Percentiles rank a stretch among this genome's conserved stretches.
Evolutionary conservation across 1,139 yeast genomes (phyloP).

Genomic region (Candida sp.): DNA sequence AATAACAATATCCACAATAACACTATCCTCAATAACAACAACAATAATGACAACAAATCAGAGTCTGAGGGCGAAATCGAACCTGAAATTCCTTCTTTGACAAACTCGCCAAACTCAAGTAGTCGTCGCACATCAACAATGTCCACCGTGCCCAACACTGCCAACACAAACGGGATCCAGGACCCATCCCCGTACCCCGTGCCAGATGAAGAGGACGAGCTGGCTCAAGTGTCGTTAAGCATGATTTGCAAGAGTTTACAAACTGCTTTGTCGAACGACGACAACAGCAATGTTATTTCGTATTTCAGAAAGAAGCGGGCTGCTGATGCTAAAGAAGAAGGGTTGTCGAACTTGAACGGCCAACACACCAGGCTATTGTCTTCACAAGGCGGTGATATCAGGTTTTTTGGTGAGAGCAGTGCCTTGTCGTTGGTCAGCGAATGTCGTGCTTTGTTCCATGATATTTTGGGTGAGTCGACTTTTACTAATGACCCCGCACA

Average conservation of each 20-base stretch:
- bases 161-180: not conserved
- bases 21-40: constrained; percentile 2
- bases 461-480: constrained; percentile 14
- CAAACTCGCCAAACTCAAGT: constrained; percentile 6
- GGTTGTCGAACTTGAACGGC: constrained; percentile 18
- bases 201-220: constrained; percentile 1
- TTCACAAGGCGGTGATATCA: constrained; percentile 21
- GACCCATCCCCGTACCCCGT: not conserved
- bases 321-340: constrained; percentile 11
- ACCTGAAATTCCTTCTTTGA: constrained; percentile 10
- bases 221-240: constrained; percentile 25
- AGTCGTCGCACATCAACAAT: constrained; percentile 2
- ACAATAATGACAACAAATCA: constrained; percentile 4
- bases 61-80: constrained; percentile 5
- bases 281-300: constrained; percentile 5
- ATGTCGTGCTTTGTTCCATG: constrained; percentile 23
- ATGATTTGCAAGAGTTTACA: constrained; percentile 15
- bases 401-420: constrained; percentile 30
- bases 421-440: constrained; percentile 28
- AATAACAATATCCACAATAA: not conserved
- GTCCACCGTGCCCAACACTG: not conserved
- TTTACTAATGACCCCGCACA: constrained; percentile 40
- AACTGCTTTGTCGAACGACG: constrained; percentile 27
- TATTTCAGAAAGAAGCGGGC: constrained; percentile 3
- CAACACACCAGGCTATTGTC: constrained; percentile 20